Base-by-base conservation (phyloP, 345 rosid species). In the Triadica sebifera region DNA sequence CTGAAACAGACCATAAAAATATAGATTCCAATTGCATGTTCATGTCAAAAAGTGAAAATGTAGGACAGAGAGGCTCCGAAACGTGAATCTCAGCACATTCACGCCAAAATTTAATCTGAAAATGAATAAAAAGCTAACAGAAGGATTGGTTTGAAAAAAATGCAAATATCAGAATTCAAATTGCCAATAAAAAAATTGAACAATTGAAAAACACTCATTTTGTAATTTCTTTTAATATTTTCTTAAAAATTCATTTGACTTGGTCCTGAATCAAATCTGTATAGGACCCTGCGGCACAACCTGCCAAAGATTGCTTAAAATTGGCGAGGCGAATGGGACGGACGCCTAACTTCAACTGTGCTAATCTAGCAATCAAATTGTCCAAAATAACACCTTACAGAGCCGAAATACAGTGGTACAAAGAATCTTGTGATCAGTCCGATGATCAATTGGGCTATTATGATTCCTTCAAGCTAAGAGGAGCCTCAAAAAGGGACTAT, bases 391-490 rank as follows among this genome's bases (percentile, higher is more conserved):
- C 74, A 3, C 85, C 86, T 45, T 83, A 77, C 22, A 79, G 93
- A 74, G 88, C 83, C 3, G 84, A 88, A 63, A 87, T 91, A 51
- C 84, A 91, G 57, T 91, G 90, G 93, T 89, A 88, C 46, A 87
- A 88, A 75, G 82, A 72, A 5, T 60, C 74, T 9, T 88, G 90
- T 17, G 94, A 91, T 19, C 84, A 69, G 34, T 83, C 86, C 0
- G 80, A 77, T 56, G 85, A 86, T 64, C 78, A 86, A 47, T 76
- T 88, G 38, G 88, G 97, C 9, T 91, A 91, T 81, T 93, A 93
- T 13, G 98, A 95, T 70, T 84, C 87, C 12, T 95, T 90, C 78
- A 95, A 84, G 87, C 70, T 37, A 38, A 72, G 78, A 9, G 80
- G 77, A 47, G 75, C 88, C 24, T 80, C 86, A 0, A 83, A 3